Evolutionary conservation across 208 protist species (phyloP).

Genomic region (Herpetomonas muscarum): DNA sequence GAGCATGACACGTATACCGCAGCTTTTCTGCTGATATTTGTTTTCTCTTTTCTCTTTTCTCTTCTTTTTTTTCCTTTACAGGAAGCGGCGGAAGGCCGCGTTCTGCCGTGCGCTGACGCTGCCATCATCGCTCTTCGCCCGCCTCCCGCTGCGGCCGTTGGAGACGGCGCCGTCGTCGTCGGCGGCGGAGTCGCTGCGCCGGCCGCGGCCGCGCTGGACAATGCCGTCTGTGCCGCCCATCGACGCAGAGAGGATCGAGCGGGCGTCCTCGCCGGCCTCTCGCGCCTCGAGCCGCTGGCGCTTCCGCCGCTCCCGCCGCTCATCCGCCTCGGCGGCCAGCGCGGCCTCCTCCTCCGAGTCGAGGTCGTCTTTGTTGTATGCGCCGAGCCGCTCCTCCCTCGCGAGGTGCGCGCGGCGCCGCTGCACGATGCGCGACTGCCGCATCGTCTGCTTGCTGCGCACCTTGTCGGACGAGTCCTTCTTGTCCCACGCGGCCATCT

Average conservation of each 20-base stretch:
- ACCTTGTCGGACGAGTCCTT: constrained; percentile 88
- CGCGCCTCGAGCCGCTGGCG: constrained; percentile 27
- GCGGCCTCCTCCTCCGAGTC: constrained; percentile 36
- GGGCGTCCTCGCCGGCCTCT: constrained; percentile 47
- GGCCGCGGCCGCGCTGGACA: neutral
- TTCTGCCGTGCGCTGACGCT: constrained; percentile 13
- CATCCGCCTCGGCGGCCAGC: constrained; percentile 15
- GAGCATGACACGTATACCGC: too few relatives aligned
- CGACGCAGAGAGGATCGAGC: constrained; percentile 18
- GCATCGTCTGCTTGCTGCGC: constrained; percentile 83
- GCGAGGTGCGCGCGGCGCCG: constrained; percentile 38
- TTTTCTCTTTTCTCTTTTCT: too few relatives aligned
- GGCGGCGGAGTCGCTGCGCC: constrained; percentile 1
- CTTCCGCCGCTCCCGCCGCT: constrained; percentile 23
- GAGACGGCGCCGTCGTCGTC: too few relatives aligned
- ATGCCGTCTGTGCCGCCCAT: neutral
- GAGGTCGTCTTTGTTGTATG: constrained; percentile 49
- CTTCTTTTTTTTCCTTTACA: too few relatives aligned
- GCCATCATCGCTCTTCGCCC: constrained; percentile 1
- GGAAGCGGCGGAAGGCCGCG: constrained; percentile 40
- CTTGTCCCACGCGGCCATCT: constrained; percentile 89
- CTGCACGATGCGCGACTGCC: constrained; percentile 62
- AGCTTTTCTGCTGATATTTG: too few relatives aligned
- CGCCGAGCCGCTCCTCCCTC: constrained; percentile 36
- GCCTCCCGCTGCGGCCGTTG: too few relatives aligned